Evolutionary conservation across 2,329 filamentous ascomycete genomes (phyloP).

Genomic region (Ampelomyces quisqualis): DNA sequence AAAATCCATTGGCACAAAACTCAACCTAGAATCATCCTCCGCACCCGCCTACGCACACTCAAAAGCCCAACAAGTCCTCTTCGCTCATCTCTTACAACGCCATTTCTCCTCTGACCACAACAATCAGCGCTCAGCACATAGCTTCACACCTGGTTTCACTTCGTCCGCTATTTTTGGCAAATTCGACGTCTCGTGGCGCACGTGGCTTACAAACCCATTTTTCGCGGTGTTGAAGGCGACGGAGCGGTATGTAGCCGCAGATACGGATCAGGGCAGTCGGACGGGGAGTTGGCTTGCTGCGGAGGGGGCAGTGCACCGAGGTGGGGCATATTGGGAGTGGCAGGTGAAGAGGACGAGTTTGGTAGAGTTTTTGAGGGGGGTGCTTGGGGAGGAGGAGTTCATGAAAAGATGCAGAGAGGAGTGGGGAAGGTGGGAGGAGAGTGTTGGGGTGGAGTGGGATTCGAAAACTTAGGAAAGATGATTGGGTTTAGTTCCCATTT

Average conservation of each 20-base stretch:
- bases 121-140: constrained; percentile 6
- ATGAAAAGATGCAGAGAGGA: neutral
- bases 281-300: constrained; percentile 16
- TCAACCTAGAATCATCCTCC: neutral
- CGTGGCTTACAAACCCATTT: constrained; percentile 12
- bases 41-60: constrained; percentile 8
- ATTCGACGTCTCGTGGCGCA: constrained; percentile 9
- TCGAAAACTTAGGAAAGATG: neutral
- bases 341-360: constrained; percentile 9
- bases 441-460: constrained; percentile 9
- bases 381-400: constrained; percentile 5
- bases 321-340: constrained; percentile 16
- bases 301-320: constrained; percentile 3
- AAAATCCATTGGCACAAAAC: neutral
- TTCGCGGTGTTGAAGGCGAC: constrained; percentile 13
- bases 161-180: constrained; percentile 14
- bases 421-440: constrained; percentile 15
- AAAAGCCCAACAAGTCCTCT: constrained; percentile 19
- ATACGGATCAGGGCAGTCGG: constrained; percentile 15
- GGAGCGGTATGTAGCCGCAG: constrained; percentile 9
- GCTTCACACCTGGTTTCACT: constrained; percentile 15
- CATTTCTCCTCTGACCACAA: constrained; percentile 3
- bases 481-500: neutral
- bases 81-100: constrained; percentile 9
- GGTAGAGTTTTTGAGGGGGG: constrained; percentile 8